phyloP scores from a whole-genome alignment of 495 filamentous ascomycete species.

The Chaetomium cochliodes region DNA sequence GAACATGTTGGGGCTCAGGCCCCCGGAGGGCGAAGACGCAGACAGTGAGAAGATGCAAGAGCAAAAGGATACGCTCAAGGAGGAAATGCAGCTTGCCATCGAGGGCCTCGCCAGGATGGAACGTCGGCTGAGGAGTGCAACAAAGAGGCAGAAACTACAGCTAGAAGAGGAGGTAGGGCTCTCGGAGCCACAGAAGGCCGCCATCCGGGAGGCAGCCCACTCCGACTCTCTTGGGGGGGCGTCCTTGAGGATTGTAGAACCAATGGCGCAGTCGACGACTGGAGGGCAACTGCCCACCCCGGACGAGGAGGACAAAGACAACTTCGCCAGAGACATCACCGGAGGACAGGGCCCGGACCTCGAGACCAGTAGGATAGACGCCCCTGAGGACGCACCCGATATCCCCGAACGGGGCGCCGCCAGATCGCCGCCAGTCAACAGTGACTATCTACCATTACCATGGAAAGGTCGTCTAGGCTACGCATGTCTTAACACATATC shows the following conservation, averaged over 20 bases:
- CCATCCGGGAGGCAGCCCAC: background rate
- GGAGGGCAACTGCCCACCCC: constrained; percentile 13
- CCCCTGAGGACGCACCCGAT: constrained; percentile 37
- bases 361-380: constrained; percentile 4
- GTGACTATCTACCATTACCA: constrained; percentile 79
- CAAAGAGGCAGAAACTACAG: constrained; percentile 35
- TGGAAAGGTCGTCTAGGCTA: constrained; percentile 94
- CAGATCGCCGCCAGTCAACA: constrained; percentile 76
- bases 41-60: constrained; percentile 17
- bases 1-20: constrained; percentile 22
- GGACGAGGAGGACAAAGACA: constrained; percentile 12
- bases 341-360: background rate
- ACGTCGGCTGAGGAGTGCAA: constrained; percentile 26
- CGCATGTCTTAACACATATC: constrained; percentile 90
- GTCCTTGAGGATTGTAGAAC: background rate
- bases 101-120: constrained; percentile 36
- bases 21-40: background rate
- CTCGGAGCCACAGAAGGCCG: background rate
- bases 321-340: background rate
- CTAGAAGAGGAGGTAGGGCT: constrained; percentile 25
- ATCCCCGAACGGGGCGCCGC: constrained; percentile 47
- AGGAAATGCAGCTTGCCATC: constrained; percentile 33
- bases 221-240: background rate
- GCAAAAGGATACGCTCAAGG: constrained; percentile 14
- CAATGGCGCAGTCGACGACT: background rate